Evolutionary conservation across 108 stramenopile species (phyloP), one percentile per base, ranked within the genome.

Genomic region (Pseudonitzschia pungens): DNA sequence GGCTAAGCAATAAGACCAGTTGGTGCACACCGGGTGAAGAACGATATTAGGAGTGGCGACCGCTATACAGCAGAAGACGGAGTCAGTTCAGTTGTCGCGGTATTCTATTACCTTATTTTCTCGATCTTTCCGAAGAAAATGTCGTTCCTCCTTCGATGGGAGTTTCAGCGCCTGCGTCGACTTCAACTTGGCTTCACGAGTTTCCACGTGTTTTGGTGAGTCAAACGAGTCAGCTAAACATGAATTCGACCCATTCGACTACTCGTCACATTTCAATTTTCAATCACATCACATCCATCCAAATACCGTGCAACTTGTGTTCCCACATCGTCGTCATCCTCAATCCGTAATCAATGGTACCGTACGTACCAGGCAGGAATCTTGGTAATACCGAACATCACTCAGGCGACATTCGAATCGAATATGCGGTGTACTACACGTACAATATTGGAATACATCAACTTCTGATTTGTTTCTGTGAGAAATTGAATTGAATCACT

Each of bases 261-360:
- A 22, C 22, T 24, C 22, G 10, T 20, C 9, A 26, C 24, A 55
- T 10, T 55, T 10, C 24, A 4, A 5, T 55, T 55, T 24, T 55
- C 24, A 36, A 36, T 55, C 54, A 55, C 54, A 55, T 55, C 54
- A 55, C 54, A 55, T 55, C 54, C 54, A 55, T 24, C 54, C 54
- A 55, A 55, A 55, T 36, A 36, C 36, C 2, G 26, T 48, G 10
- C 3, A 11, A 48, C 2, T 18, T 48, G 45, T 48, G 7, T 48
- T 48, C 45, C 45, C 45, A 18, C 45, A 48, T 48, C 45, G 45
- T 48, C 45, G 45, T 48, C 45, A 48, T 18, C 1, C 18, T 1
- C 45, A 48, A 2, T 5, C 36, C 2, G 6, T 5, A 2, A 36
- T 36, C 36, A 36, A 6, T 36, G 2, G 2, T 48, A 48, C 10